Conservation (phyloP, 116 monocot genomes). For the Trichopus zeylanicus region DNA sequence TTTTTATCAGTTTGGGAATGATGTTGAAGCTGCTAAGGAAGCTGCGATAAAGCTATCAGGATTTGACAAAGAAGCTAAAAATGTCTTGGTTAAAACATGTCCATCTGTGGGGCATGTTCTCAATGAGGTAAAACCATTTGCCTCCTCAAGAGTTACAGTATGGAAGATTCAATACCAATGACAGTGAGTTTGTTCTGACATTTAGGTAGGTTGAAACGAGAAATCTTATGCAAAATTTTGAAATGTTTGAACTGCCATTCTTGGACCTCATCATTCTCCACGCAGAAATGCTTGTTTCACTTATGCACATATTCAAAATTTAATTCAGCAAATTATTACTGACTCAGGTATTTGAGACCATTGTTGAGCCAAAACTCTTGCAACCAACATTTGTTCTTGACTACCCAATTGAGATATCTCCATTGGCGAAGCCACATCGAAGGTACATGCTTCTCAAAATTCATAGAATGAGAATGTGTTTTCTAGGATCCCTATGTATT, state of each 20-base stretch:
- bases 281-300: neutral
- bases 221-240: too few relatives aligned
- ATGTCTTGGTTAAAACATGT: constrained; percentile 30
- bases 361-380: constrained; percentile 83
- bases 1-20: constrained; percentile 44
- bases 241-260: too few relatives aligned
- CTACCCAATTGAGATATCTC: constrained; percentile 86
- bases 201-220: too few relatives aligned
- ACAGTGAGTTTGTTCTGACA: too few relatives aligned
- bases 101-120: constrained; percentile 86
- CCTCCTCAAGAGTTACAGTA: too few relatives aligned
- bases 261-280: too few relatives aligned
- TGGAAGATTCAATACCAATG: too few relatives aligned
- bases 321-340: neutral
- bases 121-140: constrained; percentile 66
- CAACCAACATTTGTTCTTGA: constrained; percentile 98
- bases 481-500: too few relatives aligned
- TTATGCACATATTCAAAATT: neutral
- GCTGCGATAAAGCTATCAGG: constrained; percentile 36
- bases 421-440: constrained; percentile 72
- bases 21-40: constrained; percentile 68
- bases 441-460: constrained; percentile 22
- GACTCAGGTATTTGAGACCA: constrained; percentile 74
- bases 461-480: neutral
- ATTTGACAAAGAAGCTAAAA: constrained; percentile 20